A percentile compares a stretch with the other conserved stretches of the same genome.
Evolutionary conservation across 1,284 basidiomycete species (phyloP).

Genomic region (Cutaneotrichosporon arboriforme): DNA sequence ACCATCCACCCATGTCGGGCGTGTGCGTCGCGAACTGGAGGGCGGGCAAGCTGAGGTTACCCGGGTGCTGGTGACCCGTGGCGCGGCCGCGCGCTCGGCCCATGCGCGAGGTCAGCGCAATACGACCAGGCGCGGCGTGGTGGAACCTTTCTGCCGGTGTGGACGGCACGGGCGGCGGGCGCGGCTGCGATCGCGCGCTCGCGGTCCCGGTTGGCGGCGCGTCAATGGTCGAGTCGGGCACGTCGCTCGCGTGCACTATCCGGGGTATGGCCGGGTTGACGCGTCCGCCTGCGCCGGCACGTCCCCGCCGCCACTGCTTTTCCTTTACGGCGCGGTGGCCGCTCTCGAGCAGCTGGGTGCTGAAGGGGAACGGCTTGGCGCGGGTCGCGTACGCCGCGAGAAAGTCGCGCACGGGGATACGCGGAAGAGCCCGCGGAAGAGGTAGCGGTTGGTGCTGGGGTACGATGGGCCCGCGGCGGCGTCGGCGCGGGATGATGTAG

Average conservation of each 20-base stretch:
- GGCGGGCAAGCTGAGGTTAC: neutral
- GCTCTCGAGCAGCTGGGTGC: neutral
- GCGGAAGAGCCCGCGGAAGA: neutral
- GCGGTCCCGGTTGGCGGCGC: neutral
- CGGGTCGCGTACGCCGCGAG: neutral
- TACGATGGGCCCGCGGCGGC: neutral
- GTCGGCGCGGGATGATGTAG: neutral
- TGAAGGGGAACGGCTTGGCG: neutral
- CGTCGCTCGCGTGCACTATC: slow-evolving; percentile 5
- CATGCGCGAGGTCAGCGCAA: neutral
- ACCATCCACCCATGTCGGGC: neutral
- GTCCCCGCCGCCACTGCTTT: neutral
- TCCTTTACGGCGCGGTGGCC: neutral
- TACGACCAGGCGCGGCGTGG: neutral
- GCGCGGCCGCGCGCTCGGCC: neutral
- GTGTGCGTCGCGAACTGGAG: neutral
- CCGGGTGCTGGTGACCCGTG: neutral
- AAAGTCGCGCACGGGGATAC: neutral
- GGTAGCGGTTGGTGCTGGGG: neutral
- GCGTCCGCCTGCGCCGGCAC: neutral
- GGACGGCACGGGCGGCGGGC: neutral
- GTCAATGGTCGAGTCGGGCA: neutral
- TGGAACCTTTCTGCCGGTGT: neutral
- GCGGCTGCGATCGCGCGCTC: neutral
- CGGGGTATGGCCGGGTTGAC: neutral